Conservation (phyloP, 164 flowering plant genomes). For the Euptelea pleiosperma region DNA sequence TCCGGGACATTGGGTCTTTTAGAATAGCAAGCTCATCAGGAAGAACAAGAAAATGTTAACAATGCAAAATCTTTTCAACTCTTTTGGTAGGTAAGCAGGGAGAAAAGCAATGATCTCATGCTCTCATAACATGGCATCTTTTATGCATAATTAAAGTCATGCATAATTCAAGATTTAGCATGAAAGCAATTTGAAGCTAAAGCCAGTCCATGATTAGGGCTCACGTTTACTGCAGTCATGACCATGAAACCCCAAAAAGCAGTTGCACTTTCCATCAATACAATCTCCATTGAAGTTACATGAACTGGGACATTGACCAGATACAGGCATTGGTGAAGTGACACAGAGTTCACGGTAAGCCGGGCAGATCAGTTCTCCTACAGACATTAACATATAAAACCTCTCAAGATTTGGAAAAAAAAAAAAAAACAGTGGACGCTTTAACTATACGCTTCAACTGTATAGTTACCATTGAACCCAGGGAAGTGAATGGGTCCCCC, state of each 20-base stretch:
- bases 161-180: not conserved
- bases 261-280: constrained; percentile 70
- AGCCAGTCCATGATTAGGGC: constrained; percentile 17
- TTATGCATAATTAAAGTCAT: too few species aligned
- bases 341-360: constrained; percentile 86
- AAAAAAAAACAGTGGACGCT: not conserved
- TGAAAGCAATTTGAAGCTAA: not conserved
- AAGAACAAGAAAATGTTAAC: too few species aligned
- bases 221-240: constrained; percentile 85
- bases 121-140: too few species aligned
- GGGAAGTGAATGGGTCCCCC: constrained; percentile 85
- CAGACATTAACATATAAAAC: constrained; percentile 4
- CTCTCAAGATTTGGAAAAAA: not conserved
- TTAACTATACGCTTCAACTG: not conserved
- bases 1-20: not conserved
- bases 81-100: too few species aligned
- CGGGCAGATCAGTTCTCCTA: constrained; percentile 89
- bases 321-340: constrained; percentile 27
- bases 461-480: constrained; percentile 75
- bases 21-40: not conserved
- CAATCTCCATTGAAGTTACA: constrained; percentile 92
- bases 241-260: constrained; percentile 92
- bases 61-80: too few species aligned
- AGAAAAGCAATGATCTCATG: too few species aligned
- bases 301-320: constrained; percentile 72